These are phyloP conservation scores for Sclerotinia subarctica DNA, from an alignment of 2,329 filamentous ascomycete species.

Conservation along the genomic window DNA sequence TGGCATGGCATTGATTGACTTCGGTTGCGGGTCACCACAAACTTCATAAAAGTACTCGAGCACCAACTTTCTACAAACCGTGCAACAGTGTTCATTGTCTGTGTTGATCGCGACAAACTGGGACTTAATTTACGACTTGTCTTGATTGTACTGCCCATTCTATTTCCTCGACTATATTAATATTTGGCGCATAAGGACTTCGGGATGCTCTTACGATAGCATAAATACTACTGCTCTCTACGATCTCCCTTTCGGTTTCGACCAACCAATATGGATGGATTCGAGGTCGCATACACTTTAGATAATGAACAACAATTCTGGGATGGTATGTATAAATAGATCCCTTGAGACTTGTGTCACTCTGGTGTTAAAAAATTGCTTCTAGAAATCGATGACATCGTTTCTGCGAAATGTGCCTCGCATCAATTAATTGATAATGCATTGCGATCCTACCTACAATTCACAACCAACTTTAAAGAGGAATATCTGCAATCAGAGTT, in stretches of 20 bases:
- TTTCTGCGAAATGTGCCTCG: constrained; percentile 54
- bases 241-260: background rate
- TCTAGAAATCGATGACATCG: constrained; percentile 64
- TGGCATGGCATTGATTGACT: background rate
- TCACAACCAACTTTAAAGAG: constrained; percentile 73
- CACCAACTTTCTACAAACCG: constrained; percentile 4
- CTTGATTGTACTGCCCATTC: background rate
- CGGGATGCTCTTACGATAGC: constrained; percentile 35
- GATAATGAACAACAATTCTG: constrained; percentile 86
- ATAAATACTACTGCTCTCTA: constrained; percentile 18
- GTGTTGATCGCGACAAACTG: constrained; percentile 21
- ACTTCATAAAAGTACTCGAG: constrained; percentile 4
- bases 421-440: constrained; percentile 77
- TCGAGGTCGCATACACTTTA: constrained; percentile 65
- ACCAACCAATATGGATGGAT: constrained; percentile 46
- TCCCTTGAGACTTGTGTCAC: background rate
- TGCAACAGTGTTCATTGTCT: constrained; percentile 19
- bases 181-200: constrained; percentile 14
- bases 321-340: constrained; percentile 60
- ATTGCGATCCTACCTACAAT: constrained; percentile 76
- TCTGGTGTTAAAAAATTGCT: background rate
- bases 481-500: constrained; percentile 73
- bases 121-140: constrained; percentile 1
- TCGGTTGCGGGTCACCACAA: constrained; percentile 13
- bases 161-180: constrained; percentile 16